Percentiles rank a stretch among this genome's conserved stretches.
These are phyloP conservation scores for Elsinoe batatas DNA, from an alignment of 2,329 filamentous ascomycete genomes.

Conservation along the genomic window DNA sequence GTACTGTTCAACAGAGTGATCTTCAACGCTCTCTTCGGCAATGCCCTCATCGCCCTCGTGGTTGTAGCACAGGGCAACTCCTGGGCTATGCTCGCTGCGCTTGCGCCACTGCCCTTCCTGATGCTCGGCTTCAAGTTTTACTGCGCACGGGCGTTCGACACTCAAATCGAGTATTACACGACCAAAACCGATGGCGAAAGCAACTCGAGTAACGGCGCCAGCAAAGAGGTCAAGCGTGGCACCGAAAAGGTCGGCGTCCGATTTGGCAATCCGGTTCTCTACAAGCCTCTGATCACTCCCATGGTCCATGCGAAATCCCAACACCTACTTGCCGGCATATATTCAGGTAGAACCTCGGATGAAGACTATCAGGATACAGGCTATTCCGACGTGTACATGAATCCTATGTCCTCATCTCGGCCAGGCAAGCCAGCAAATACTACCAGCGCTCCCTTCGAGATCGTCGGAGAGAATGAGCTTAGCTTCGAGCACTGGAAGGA, in stretches of 20 bases:
- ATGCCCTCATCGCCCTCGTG: constrained; percentile 67
- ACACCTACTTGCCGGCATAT: constrained; percentile 75
- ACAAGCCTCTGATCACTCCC: constrained; percentile 79
- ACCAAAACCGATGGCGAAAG: constrained; percentile 38
- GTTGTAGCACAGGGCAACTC: constrained; percentile 54
- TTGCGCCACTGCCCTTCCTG: constrained; percentile 63
- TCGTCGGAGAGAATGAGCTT: constrained; percentile 75
- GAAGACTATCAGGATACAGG: constrained; percentile 53
- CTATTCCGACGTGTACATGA: constrained; percentile 77
- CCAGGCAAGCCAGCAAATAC: constrained; percentile 50
- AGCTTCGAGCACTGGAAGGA: constrained; percentile 92
- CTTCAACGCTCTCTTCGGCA: constrained; percentile 68
- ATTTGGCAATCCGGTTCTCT: constrained; percentile 86
- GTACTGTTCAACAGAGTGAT: constrained; percentile 87
- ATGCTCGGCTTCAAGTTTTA: constrained; percentile 79
- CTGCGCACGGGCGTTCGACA: constrained; percentile 66
- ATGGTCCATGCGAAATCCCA: constrained; percentile 92
- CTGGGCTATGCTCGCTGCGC: constrained; percentile 54
- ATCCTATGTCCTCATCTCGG: constrained; percentile 58
- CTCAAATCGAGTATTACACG: constrained; percentile 70
- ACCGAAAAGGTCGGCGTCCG: constrained; percentile 62
- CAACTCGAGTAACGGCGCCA: constrained; percentile 18
- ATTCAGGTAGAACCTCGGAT: constrained; percentile 64
- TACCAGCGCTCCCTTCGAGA: constrained; percentile 59
- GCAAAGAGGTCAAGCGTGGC: constrained; percentile 36